Base-by-base conservation (phyloP, 306 rosid species). In the Medicago arabica region DNA sequence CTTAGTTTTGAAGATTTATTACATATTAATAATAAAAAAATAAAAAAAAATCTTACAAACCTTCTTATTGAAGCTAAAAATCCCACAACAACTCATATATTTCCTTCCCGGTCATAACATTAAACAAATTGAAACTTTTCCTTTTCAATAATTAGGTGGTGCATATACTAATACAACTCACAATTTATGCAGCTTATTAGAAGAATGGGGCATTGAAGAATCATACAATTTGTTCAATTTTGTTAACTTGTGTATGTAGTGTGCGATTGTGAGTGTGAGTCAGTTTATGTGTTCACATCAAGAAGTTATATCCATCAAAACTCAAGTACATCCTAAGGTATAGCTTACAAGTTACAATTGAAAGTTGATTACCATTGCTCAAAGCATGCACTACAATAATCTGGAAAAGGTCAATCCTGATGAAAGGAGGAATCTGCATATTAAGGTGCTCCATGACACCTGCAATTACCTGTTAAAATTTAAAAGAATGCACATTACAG, bases 381-480 rank as follows among this genome's bases (percentile, higher is more conserved):
- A 89, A 81, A 83, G 86, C 86, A 75, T 89, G 96, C 80, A 85
- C 79, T 54, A 95, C 75, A 83, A 90, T 75, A 84, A 90, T 86
- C 85, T 95, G 93, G 83, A 95, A 89, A 83, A 89, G 89, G 91
- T 95, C 99, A 60, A 95, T 85, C 88, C 99, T 82, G 72, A 95
- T 82, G 85, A 88, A 92, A 28, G 97, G 97, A 83, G 96, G 91
- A 86, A 95, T 95, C 85, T 85, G 91, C 82, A 80, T 54, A 75
- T 86, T 86, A 71, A 95, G 97, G 61, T 73, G 77, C 73, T 89
- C 91, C 96, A 95, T 84, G 71, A 87, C 85, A 65, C 96, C 97
- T n/a, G 96, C 83, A 81, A 92, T 82, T 76, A 92, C 97, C 99
- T 95, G 91, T 79, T 77, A 75, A 71, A 65, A 21, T 69, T 69